Evolutionary conservation across 2,329 filamentous ascomycete species (phyloP), one percentile per base, ranked within the genome.

Genomic region (Hypoxylon sp.): DNA sequence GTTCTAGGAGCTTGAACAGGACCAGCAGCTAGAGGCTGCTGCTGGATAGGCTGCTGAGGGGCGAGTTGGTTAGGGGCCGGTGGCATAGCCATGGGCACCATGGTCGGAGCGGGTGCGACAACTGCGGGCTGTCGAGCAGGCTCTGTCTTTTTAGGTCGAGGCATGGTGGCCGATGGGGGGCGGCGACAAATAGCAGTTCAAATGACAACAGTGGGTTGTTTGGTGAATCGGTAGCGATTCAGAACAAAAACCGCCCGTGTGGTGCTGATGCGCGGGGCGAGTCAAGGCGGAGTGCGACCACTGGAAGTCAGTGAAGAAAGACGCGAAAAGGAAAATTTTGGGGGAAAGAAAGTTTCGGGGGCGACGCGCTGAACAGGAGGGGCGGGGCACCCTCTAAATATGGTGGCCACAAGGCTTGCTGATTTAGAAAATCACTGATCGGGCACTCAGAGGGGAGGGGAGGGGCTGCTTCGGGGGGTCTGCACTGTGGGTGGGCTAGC

Each of bases 101-200:
- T 80, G 61, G 76, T 73, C 51, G 81, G 78, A 60, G 77, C 74
- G 37, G 75, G 75, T 30, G 78, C 75, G 45, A 78, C 74, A 61
- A 76, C 74, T 5, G 77, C 76, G 29, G 73, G 70, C 66, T 80
- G 79, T 73, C 81, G 80, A 65, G 75, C 69, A 56, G 69, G 73
- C 9, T 79, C 79, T 6, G 72, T 41, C 70, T 81, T 81, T 76
- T 81, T 81, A 45, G 77, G 73, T 60, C 78, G 78, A 62, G 79
- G 76, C 80, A 81, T 82, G 68, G 71, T 61, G 37, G 14, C n/a
- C 9, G 8, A 16, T 41, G 7, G 37, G 37, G 2, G 4, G 8
- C 37, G 45, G n/a, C n/a, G n/a, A n/a, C n/a, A n/a, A n/a, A 21
- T 29, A 25, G 45, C 5, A 50, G 12, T 50, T 7, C 19, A 32